phyloP scores from a whole-genome alignment of 2,329 filamentous ascomycete genomes.

The Tolypocladium endophyticum region DNA sequence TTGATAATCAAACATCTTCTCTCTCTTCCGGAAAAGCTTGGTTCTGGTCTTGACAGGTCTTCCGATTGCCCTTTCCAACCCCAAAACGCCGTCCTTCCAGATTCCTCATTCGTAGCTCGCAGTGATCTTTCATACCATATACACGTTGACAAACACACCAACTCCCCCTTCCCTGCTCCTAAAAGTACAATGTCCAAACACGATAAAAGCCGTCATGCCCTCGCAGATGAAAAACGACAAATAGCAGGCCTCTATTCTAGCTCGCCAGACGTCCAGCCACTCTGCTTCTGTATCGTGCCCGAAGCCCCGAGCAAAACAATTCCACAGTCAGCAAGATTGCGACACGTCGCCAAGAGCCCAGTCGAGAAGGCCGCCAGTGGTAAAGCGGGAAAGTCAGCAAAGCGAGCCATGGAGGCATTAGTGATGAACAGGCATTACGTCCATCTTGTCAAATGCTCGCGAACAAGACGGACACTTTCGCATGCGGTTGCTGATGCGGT shows the following conservation, averaged over 20 bases:
- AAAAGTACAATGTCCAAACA: conserved; percentile 16
- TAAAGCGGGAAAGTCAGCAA: background rate
- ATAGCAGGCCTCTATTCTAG: background rate
- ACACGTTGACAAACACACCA: conserved; percentile 8
- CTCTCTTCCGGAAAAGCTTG: background rate
- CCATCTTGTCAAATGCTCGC: conserved; percentile 80
- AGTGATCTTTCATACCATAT: conserved; percentile 8
- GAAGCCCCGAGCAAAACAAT: background rate
- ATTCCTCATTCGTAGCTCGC: background rate
- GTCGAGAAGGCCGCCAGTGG: background rate
- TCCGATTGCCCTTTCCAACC: conserved; percentile 9
- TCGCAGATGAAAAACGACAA: background rate
- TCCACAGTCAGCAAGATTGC: conserved; percentile 1
- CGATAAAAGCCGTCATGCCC: background rate
- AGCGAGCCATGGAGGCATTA: conserved; percentile 8
- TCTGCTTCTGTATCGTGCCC: background rate
- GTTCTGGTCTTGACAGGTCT: conserved; percentile 2
- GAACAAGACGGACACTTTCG: conserved; percentile 94
- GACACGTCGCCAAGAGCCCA: conserved; percentile 1
- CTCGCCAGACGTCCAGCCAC: background rate
- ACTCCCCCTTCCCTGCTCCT: conserved; percentile 5
- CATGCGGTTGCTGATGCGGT: conserved; percentile 79
- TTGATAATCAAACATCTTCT: background rate
- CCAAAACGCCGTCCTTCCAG: conserved; percentile 3
- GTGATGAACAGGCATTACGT: conserved; percentile 66